Conservation (phyloP, 2,329 filamentous ascomycete genomes). For the Pseudopithomyces maydicus region DNA sequence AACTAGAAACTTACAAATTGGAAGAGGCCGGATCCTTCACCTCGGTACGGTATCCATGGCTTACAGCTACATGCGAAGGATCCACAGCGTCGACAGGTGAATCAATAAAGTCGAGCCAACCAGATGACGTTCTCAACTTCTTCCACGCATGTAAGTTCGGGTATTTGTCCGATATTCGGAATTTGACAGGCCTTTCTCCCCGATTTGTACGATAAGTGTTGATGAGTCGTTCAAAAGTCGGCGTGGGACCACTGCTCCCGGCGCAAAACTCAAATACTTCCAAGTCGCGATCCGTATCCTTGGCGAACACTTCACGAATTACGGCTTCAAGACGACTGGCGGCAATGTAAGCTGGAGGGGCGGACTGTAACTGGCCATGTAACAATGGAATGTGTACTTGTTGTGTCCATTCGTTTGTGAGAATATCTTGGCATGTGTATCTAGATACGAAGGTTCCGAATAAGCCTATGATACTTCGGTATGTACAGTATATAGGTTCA, state of each 20-base stretch:
- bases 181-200: conserved; percentile 35
- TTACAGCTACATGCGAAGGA: conserved; percentile 52
- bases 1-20: not conserved
- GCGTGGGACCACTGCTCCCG: conserved; percentile 73
- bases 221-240: conserved; percentile 47
- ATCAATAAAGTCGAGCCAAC: conserved; percentile 64
- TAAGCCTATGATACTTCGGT: not conserved
- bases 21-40: not conserved
- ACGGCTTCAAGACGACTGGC: not conserved
- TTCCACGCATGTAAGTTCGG: conserved; percentile 48
- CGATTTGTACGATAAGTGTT: conserved; percentile 26
- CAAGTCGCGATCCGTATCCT: conserved; percentile 51
- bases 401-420: conserved; percentile 68
- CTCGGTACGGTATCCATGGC: not conserved
- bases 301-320: conserved; percentile 12
- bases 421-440: conserved; percentile 65
- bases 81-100: conserved; percentile 68
- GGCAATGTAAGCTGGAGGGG: conserved; percentile 7
- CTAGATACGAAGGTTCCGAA: not conserved
- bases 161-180: conserved; percentile 47
- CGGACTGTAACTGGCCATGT: not conserved
- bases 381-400: conserved; percentile 50
- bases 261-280: conserved; percentile 78
- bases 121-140: conserved; percentile 26
- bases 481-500: not conserved